These are phyloP conservation scores for Antitrichia curtipendula DNA, from an alignment of 225 moss, liverwort and hornwort species.

Conservation along the genomic window DNA sequence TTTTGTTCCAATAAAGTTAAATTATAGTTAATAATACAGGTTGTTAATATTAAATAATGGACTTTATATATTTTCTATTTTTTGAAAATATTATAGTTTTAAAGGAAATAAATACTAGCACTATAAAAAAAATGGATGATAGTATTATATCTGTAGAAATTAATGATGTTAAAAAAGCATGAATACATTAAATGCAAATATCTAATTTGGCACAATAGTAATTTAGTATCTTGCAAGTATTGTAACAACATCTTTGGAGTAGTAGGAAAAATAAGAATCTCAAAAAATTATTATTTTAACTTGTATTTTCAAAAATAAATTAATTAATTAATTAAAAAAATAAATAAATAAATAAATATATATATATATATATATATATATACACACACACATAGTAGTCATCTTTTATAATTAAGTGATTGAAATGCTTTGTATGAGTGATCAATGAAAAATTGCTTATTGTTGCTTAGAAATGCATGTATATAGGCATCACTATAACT, in stretches of 20 bases:
- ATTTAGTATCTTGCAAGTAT: background rate
- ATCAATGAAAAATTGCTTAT: background rate
- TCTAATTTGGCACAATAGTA: background rate
- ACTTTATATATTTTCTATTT: too few species aligned
- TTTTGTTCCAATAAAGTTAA: background rate
- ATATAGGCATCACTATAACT: too few species aligned
- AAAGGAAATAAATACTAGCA: background rate
- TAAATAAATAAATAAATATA: too few species aligned
- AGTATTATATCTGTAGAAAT: too few species aligned
- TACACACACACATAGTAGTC: too few species aligned
- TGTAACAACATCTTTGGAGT: background rate
- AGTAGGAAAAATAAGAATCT: background rate
- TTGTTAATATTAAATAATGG: background rate
- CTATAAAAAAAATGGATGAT: background rate
- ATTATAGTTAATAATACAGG: background rate
- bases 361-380: too few species aligned
- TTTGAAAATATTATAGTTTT: too few species aligned
- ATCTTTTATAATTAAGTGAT: too few species aligned
- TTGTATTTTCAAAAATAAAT: background rate
- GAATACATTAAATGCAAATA: rapidly evolving
- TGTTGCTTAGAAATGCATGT: background rate
- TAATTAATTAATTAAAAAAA: too few species aligned
- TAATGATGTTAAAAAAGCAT: too few species aligned
- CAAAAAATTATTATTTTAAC: background rate
- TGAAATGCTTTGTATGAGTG: rapidly evolving